Conservation (phyloP, 2,329 filamentous ascomycete genomes). For the Escovopsis weberi region DNA sequence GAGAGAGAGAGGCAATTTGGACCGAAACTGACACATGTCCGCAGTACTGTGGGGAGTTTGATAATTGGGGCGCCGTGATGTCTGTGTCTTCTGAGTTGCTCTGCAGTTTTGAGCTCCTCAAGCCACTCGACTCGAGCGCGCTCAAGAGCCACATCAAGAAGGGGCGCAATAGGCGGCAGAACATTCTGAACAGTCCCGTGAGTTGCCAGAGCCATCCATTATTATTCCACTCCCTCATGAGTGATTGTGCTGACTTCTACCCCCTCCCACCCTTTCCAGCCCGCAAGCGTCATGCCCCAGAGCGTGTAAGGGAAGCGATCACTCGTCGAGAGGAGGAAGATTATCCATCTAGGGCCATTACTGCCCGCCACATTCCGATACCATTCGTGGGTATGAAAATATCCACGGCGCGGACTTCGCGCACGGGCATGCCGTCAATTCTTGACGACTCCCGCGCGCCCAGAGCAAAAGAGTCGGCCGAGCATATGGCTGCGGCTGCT, state of each 20-base stretch:
- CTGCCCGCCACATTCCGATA: too few relatives aligned
- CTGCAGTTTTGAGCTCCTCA: constrained; percentile 93
- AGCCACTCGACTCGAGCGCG: constrained; percentile 88
- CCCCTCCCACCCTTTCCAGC: constrained; percentile 28
- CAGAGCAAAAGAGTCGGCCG: background rate
- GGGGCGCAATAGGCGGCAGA: constrained; percentile 84
- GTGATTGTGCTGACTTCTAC: too few relatives aligned
- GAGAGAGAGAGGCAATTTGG: too few relatives aligned
- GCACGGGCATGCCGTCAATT: background rate
- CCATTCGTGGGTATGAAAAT: background rate
- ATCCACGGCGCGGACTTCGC: background rate
- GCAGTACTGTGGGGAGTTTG: constrained; percentile 95
- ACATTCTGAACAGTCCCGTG: constrained; percentile 92
- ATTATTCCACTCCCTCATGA: background rate
- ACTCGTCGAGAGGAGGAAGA: background rate
- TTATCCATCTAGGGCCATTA: too few relatives aligned
- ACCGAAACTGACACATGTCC: constrained; percentile 14
- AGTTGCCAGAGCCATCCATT: constrained; percentile 25
- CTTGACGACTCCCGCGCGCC: background rate
- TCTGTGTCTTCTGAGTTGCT: constrained; percentile 86
- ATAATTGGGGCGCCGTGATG: constrained; percentile 99
- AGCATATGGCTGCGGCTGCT: constrained; percentile 10
- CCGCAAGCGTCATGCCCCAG: constrained; percentile 40
- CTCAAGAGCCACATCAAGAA: constrained; percentile 99
- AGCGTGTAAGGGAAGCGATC: constrained; percentile 27